phyloP scores from a whole-genome alignment of 2,329 filamentous ascomycete genomes.

The Calycina herbarum region DNA sequence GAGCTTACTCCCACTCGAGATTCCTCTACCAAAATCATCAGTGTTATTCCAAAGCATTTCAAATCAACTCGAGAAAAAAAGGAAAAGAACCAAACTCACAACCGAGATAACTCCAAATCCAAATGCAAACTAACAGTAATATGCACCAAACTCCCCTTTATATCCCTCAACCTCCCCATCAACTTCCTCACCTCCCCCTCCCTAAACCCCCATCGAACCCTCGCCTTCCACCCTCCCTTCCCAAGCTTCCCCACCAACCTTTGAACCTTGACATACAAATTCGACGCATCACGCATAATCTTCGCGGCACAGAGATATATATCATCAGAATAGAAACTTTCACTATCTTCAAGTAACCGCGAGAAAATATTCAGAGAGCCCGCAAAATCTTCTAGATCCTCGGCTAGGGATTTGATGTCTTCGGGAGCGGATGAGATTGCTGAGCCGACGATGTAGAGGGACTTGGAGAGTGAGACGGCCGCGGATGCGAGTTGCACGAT shows the following conservation, averaged over 20 bases:
- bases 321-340: slow-evolving; percentile 24
- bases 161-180: slow-evolving; percentile 22
- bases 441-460: slow-evolving; percentile 24
- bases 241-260: slow-evolving; percentile 24
- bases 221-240: slow-evolving; percentile 24
- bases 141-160: slow-evolving; percentile 26
- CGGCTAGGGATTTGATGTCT: slow-evolving; percentile 24
- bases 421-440: slow-evolving; percentile 24
- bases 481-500: slow-evolving; percentile 24
- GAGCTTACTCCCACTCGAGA: slow-evolving; percentile 21
- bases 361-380: slow-evolving; percentile 27
- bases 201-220: slow-evolving; percentile 26
- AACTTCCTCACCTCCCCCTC: slow-evolving; percentile 26
- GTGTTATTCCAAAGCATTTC: neutral
- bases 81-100: slow-evolving; percentile 20
- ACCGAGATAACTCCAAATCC: slow-evolving; percentile 25
- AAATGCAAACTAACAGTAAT: slow-evolving; percentile 28
- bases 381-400: slow-evolving; percentile 22
- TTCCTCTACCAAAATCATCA: slow-evolving; percentile 15
- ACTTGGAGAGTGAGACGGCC: slow-evolving; percentile 26
- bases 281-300: slow-evolving; percentile 28
- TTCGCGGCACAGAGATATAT: slow-evolving; percentile 29
- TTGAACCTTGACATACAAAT: slow-evolving; percentile 28
- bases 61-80: neutral
- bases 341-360: slow-evolving; percentile 22